phyloP scores from a whole-genome alignment of 177 flowering plant species.

The Vitis hybrid region DNA sequence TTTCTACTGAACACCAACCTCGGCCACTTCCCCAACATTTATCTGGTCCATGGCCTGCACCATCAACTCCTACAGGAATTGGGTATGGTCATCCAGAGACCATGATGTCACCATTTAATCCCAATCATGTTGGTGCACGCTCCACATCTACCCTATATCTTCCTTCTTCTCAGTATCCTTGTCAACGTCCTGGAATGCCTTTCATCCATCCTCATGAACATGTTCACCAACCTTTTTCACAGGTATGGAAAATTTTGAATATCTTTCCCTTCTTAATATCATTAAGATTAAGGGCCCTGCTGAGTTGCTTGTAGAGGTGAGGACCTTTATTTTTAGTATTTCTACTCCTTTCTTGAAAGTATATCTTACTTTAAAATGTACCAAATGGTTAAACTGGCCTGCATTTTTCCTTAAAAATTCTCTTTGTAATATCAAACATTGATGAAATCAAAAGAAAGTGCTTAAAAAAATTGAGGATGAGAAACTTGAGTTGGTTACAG shows the following conservation, averaged over 20 bases:
- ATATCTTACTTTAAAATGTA: no score
- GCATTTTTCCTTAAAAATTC: no score
- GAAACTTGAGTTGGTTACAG: no score
- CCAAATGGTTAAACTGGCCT: no score
- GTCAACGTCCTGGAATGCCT: slow-evolving; percentile 75
- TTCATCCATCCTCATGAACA: slow-evolving; percentile 79
- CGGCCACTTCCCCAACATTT: slow-evolving; percentile 70
- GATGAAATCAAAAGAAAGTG: no score
- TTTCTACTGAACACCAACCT: slow-evolving; percentile 73
- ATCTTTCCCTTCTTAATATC: not conserved
- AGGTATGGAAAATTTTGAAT: slow-evolving; percentile 43
- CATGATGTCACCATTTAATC: slow-evolving; percentile 70
- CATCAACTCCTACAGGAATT: slow-evolving; percentile 57
- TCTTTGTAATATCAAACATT: no score
- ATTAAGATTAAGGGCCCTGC: not conserved
- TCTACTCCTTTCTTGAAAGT: no score
- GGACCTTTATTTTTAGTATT: no score
- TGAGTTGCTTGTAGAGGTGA: no score
- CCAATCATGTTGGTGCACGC: slow-evolving; percentile 65
- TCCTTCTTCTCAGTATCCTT: slow-evolving; percentile 81
- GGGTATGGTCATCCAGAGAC: slow-evolving; percentile 79
- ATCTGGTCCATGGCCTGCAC: slow-evolving; percentile 61
- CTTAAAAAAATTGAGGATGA: no score
- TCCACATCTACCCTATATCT: slow-evolving; percentile 68
- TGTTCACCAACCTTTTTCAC: slow-evolving; percentile 66